phyloP scores from a whole-genome alignment of 2,329 filamentous ascomycete genomes.

The Calcarisporium arbuscula region DNA sequence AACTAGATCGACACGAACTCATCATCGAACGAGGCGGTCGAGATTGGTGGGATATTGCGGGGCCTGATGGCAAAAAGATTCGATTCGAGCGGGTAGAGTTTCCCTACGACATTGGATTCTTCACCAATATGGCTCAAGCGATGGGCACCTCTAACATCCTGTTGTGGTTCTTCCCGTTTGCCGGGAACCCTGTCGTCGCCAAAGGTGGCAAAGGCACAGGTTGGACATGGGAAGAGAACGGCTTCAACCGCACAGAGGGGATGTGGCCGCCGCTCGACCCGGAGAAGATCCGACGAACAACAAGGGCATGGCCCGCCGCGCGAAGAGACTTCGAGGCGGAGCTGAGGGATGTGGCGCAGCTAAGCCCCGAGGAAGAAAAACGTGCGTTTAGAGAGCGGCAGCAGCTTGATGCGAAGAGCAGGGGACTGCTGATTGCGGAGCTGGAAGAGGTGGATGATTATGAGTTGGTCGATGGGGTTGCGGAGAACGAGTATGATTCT shows the following conservation, averaged over 20 bases:
- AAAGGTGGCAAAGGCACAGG: slow-evolving; percentile 35
- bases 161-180: slow-evolving; percentile 64
- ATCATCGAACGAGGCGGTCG: slow-evolving; percentile 41
- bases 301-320: slow-evolving; percentile 31
- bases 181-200: slow-evolving; percentile 40
- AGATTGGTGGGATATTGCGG: slow-evolving; percentile 37
- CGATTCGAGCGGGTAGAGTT: slow-evolving; percentile 64
- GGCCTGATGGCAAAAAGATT: slow-evolving; percentile 32
- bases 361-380: slow-evolving; percentile 37
- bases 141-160: slow-evolving; percentile 66
- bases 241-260: slow-evolving; percentile 58
- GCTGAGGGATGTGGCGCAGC: slow-evolving; percentile 27
- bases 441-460: slow-evolving; percentile 53
- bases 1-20: slow-evolving; percentile 57
- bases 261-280: slow-evolving; percentile 61
- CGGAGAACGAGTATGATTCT: too few relatives aligned
- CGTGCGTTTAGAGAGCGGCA: slow-evolving; percentile 46
- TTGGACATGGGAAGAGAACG: slow-evolving; percentile 68
- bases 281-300: slow-evolving; percentile 47
- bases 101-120: slow-evolving; percentile 75
- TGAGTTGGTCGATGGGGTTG: slow-evolving; percentile 29
- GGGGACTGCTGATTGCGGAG: slow-evolving; percentile 38
- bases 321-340: slow-evolving; percentile 27
- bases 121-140: slow-evolving; percentile 64
- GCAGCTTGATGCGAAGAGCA: slow-evolving; percentile 36